Percentiles rank a stretch among this genome's conserved stretches.
Conservation (phyloP, 495 filamentous ascomycete species). For the Immersiella caudata region DNA sequence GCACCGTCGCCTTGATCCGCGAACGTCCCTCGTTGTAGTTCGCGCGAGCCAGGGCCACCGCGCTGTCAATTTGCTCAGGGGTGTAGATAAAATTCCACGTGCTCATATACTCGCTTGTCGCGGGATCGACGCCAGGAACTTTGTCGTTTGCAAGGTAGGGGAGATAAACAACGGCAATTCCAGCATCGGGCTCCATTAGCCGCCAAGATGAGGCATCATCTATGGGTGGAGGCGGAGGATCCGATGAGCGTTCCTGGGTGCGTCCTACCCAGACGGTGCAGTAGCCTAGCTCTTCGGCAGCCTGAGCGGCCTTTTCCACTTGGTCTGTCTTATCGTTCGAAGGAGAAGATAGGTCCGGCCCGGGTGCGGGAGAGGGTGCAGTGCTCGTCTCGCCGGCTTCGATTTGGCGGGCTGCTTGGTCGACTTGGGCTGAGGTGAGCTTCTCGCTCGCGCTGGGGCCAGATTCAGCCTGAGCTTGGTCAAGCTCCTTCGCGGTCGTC, state of each 20-base stretch:
- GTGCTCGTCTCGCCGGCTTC: slow-evolving; percentile 16
- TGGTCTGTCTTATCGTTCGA: slow-evolving; percentile 28
- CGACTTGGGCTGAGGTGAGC: slow-evolving; percentile 61
- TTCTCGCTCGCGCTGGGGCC: slow-evolving; percentile 62
- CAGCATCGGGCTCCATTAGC: slow-evolving; percentile 75
- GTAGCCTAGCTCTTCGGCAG: slow-evolving; percentile 70
- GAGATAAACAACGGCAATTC: slow-evolving; percentile 88
- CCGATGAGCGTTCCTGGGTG: slow-evolving; percentile 65
- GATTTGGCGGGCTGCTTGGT: slow-evolving; percentile 43
- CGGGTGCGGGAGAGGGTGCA: background rate
- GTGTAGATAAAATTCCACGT: slow-evolving; percentile 99
- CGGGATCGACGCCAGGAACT: slow-evolving; percentile 75
- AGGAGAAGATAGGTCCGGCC: background rate
- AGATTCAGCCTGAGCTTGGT: slow-evolving; percentile 65
- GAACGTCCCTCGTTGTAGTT: slow-evolving; percentile 84
- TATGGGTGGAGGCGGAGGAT: slow-evolving; percentile 62
- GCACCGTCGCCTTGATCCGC: slow-evolving; percentile 73
- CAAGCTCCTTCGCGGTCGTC: slow-evolving; percentile 63
- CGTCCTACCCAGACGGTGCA: slow-evolving; percentile 96
- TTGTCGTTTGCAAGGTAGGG: slow-evolving; percentile 82
- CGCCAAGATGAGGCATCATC: slow-evolving; percentile 67
- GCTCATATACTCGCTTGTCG: slow-evolving; percentile 77
- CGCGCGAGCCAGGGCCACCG: slow-evolving; percentile 77
- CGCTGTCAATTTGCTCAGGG: slow-evolving; percentile 78
- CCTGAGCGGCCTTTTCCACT: slow-evolving; percentile 39